These are phyloP conservation scores for Colletotrichum sp. DNA, from an alignment of 2,329 filamentous ascomycete species.

Conservation along the genomic window DNA sequence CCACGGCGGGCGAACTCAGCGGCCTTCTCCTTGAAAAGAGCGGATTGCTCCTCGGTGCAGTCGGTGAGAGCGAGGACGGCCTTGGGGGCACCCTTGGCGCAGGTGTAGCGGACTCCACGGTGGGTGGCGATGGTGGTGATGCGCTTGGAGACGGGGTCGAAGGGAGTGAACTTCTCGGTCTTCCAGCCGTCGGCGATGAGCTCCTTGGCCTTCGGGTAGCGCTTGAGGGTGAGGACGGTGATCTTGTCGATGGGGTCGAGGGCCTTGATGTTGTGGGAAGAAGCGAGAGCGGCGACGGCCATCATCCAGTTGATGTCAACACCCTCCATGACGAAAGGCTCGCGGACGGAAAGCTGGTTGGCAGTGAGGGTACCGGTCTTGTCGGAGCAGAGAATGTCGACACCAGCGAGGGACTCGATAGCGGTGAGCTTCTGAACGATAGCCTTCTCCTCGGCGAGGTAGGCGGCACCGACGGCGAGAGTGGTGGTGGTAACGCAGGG, in stretches of 20 bases:
- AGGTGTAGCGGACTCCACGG: constrained; percentile 73
- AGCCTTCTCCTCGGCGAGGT: constrained; percentile 78
- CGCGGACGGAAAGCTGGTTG: constrained; percentile 78
- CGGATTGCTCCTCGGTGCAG: constrained; percentile 68
- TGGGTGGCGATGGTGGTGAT: constrained; percentile 74
- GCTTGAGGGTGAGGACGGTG: constrained; percentile 76
- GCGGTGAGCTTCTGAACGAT: constrained; percentile 83
- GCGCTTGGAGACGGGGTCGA: constrained; percentile 82
- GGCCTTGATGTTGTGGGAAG: constrained; percentile 80
- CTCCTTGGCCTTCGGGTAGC: constrained; percentile 78
- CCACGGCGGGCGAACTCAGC: constrained; percentile 79
- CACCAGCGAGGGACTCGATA: constrained; percentile 77
- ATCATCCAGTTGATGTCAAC: constrained; percentile 87
- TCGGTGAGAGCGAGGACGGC: constrained; percentile 74
- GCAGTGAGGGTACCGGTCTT: constrained; percentile 81
- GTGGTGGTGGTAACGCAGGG: constrained; percentile 81
- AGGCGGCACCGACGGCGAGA: constrained; percentile 77
- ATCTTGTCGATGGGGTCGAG: constrained; percentile 83
- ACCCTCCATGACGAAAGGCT: constrained; percentile 78
- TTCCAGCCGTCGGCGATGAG: constrained; percentile 77
- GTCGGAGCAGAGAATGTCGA: constrained; percentile 81
- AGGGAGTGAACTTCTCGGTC: constrained; percentile 79
- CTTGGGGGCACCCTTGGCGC: constrained; percentile 80
- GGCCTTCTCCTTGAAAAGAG: constrained; percentile 75
- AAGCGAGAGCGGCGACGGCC: constrained; percentile 78